Conservation (phyloP, 2,329 filamentous ascomycete species). For the Epichloe brachyelytri region DNA sequence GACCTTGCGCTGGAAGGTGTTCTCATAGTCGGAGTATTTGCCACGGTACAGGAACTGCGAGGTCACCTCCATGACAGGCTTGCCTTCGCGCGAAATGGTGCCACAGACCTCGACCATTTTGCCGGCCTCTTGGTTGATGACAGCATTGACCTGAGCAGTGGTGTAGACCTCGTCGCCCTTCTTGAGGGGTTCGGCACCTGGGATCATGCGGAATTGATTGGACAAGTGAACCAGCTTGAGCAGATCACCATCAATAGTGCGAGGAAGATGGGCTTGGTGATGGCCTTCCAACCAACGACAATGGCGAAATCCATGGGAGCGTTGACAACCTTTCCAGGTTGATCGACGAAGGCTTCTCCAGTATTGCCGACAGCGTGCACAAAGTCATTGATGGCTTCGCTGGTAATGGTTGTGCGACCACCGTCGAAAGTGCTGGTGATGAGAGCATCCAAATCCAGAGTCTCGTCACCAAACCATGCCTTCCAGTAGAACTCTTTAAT, state of each 20-base stretch:
- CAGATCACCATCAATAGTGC: conserved; percentile 88
- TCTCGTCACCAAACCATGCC: conserved; percentile 87
- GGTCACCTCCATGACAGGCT: conserved; percentile 94
- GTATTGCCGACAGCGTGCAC: conserved; percentile 98
- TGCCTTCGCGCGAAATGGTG: conserved; percentile 72
- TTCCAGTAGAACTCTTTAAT: conserved; percentile 99
- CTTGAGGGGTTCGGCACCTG: conserved; percentile 86
- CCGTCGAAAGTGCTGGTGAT: conserved; percentile 85
- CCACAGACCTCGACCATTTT: conserved; percentile 99
- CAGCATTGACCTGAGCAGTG: conserved; percentile 89
- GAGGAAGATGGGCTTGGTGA: conserved; percentile 97
- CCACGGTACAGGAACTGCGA: conserved; percentile 97
- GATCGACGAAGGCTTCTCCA: conserved; percentile 91
- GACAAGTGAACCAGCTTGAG: conserved; percentile 94
- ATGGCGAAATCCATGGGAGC: conserved; percentile 99
- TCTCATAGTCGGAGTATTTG: conserved; percentile 84
- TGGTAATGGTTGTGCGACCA: conserved; percentile 73
- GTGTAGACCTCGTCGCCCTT: conserved; percentile 89
- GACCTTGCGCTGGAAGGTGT: conserved; percentile 95
- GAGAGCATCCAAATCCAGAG: conserved; percentile 68
- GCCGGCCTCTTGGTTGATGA: conserved; percentile 94
- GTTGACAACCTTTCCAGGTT: conserved; percentile 84
- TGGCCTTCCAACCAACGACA: conserved; percentile 97
- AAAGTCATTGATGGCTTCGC: conserved; percentile 93
- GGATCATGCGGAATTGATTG: conserved; percentile 96